Base-by-base conservation (phyloP, 2,329 filamentous ascomycete genomes). In the Phialophora macrospora region DNA sequence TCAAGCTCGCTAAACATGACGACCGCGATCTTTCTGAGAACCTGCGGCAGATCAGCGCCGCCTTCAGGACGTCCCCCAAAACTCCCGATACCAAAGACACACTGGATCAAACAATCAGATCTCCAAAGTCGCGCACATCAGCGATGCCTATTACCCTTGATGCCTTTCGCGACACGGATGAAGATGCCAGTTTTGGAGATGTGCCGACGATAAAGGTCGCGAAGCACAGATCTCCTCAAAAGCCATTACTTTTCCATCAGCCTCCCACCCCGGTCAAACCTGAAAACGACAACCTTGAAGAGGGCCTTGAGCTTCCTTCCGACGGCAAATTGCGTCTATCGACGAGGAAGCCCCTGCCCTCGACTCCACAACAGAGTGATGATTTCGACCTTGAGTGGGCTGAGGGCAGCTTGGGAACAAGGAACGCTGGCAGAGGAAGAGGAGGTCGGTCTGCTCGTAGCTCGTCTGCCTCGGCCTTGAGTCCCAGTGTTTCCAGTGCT, bases 401-500 rank as follows among this genome's bases (percentile, higher is more conserved):
- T 60, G 95, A 98, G 78, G 93, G 93, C 62, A 97, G 93, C 76
- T 83, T 97, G 65, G 93, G 94, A 46, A 96, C 94, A 52, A 87
- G 94, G 64, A 94, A 93, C 78, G 93, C 91, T 46, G 94, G 94
- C 52, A 97, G 92, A 14, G 86, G 88, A 70, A 88, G 92, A 72
- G 92, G 94, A 73, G 85, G 84, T n/a, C 87, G 87, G 48, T 93
- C 92, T 56, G 88, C 88, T 73, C 88, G 92, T 73, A 95, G 92
- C 80, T 97, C 93, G 0, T 94, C 92, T 20, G 88, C 90, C 41
- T 97, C 93, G 46, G 91, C 92, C 30, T 85, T 97, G 76, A 98
- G 94, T 75, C 94, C 95, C 14, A 98, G 93, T 76, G 86, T 96
- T 63, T 91, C 93, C 22, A 98, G 94, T 77, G 95, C 91, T 69